Percentiles rank a stretch among this genome's conserved stretches.
These are phyloP conservation scores for Breviolum minutum DNA, from an alignment of 73 alveolate genomes.

Conservation along the genomic window DNA sequence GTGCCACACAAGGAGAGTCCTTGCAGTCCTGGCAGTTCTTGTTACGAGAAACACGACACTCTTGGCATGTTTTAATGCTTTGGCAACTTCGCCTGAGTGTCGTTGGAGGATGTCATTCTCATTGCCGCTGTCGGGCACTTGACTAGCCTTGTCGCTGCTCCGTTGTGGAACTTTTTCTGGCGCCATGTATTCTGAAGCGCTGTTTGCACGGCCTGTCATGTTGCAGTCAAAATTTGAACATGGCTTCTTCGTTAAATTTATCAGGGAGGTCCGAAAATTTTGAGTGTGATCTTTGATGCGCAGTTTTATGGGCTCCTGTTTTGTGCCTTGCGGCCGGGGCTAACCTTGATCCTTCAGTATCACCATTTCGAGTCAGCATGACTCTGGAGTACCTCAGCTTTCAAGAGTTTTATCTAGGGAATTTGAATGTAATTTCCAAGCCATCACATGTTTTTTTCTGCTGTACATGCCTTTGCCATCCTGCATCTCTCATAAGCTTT, in stretches of 20 bases:
- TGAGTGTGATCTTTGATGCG: too few relatives aligned
- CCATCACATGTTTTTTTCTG: background rate
- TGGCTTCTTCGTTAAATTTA: too few relatives aligned
- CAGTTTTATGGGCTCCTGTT: too few relatives aligned
- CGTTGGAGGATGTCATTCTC: background rate
- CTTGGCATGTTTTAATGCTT: background rate
- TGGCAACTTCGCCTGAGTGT: background rate
- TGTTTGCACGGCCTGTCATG: too few relatives aligned
- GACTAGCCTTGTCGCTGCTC: background rate
- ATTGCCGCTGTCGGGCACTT: conserved; percentile 23
- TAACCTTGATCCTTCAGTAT: too few relatives aligned
- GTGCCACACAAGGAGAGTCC: conserved; percentile 70
- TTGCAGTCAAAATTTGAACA: too few relatives aligned
- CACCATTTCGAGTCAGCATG: background rate
- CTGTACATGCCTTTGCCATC: too few relatives aligned
- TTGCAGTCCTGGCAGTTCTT: background rate
- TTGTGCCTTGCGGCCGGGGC: too few relatives aligned
- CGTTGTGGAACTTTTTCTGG: too few relatives aligned
- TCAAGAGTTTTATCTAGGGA: background rate
- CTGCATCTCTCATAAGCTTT: too few relatives aligned
- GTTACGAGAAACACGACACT: background rate
- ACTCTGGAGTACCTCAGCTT: background rate
- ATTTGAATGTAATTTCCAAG: background rate
- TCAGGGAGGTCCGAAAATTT: too few relatives aligned
- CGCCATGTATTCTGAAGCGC: too few relatives aligned